Conservation (phyloP, 78 protist genomes). For the Dictyostelium capitatum region DNA sequence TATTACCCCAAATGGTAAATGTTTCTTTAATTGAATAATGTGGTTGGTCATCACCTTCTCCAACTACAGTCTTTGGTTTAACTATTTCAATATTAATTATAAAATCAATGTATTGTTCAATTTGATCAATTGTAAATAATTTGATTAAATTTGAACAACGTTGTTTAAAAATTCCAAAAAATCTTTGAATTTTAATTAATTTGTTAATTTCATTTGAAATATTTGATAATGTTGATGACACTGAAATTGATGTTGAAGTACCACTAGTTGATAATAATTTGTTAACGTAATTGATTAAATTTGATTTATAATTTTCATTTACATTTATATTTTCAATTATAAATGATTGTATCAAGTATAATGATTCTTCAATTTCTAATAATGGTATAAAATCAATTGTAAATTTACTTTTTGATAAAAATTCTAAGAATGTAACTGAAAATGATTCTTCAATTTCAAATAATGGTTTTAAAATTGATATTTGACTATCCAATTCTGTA, state of each 20-base stretch:
- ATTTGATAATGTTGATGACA: too few relatives aligned
- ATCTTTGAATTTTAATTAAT: slow-evolving; percentile 1
- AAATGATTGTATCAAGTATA: slow-evolving; percentile 1
- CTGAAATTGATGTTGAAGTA: neutral
- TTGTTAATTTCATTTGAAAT: slow-evolving; percentile 5
- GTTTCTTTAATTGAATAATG: slow-evolving; percentile 12
- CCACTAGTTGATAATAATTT: neutral
- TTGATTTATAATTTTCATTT: neutral
- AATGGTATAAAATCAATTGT: neutral
- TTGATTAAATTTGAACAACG: neutral
- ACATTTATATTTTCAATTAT: neutral
- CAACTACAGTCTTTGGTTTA: neutral
- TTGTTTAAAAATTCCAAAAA: slow-evolving; percentile 31
- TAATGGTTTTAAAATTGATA: neutral
- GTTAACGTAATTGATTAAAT: neutral
- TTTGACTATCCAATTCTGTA: slow-evolving; percentile 4
- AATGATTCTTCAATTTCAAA: neutral
- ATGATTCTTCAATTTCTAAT: slow-evolving; percentile 31
- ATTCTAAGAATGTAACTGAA: neutral
- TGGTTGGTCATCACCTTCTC: neutral
- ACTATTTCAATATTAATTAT: neutral
- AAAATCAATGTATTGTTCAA: neutral
- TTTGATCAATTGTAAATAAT: neutral
- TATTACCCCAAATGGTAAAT: slow-evolving; percentile 1
- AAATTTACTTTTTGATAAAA: neutral